Evolutionary conservation across 176 grass and related monocot genomes (phyloP), one percentile per base, ranked within the genome.

Genomic region (Oryza rufipogon): DNA sequence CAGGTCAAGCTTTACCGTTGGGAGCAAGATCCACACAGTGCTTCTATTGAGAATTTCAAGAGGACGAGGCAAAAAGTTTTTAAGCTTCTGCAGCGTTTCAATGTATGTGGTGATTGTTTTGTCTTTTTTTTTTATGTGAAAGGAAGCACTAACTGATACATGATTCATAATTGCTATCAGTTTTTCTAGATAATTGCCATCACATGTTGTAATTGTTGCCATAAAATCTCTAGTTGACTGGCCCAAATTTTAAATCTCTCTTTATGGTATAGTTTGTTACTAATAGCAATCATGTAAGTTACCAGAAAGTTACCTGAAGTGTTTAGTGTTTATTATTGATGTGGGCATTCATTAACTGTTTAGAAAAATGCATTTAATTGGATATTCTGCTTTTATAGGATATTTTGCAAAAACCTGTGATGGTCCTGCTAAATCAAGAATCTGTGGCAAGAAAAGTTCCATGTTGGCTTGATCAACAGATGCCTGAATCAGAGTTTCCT

Each of bases 31-130:
- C 89, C 91, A 71, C 77, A 83, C 60, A 92, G 79, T 77, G 74
- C 83, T 51, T 98, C 93, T 11, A 95, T 98, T 83, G 91, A 93
- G 52, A 92, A 76, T 65, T 98, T 98, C 79, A 95, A 91, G 66
- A 95, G 82, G 84, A 80, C 83, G 1, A 88, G 93, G 69, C 90
- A 95, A 47, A 98, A 90, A 86, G 77, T 86, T 61, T 91, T 95
- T 76, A 98, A 92, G 90, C 85, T 91, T 83, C 66, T 93, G 66
- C 79, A 87, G 47, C 75, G 76, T 75, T 91, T 90, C 38, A 98
- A 92, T 95, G 96, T 98, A 95, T 79, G 26, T 83, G 71, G 20
- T 75, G 64, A 48, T 85, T 87, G 54, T 15, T 51, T 71, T 69
- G 4, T 86, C 22, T 16, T 76, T 73, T 80, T 34, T 34, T 79